phyloP scores from a whole-genome alignment of 805 yeast species.

The Scheffersomyces ergatensis region DNA sequence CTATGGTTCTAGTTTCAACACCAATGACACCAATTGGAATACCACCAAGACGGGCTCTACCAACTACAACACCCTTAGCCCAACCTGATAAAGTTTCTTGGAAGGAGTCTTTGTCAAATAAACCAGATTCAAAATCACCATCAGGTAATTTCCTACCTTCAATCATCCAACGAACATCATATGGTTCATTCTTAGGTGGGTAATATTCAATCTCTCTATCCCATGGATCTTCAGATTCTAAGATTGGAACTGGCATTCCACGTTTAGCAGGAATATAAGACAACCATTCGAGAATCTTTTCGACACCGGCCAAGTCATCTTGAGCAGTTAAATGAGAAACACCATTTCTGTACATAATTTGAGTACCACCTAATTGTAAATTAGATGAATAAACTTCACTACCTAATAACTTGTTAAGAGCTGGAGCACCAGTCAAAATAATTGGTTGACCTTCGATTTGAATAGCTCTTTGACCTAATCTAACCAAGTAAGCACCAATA shows the following conservation, averaged over 20 bases:
- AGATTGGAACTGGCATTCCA: constrained; percentile 85
- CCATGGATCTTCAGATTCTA: constrained; percentile 84
- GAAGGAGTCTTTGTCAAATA: constrained; percentile 91
- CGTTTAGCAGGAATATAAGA: constrained; percentile 91
- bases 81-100: constrained; percentile 96
- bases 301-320: constrained; percentile 95
- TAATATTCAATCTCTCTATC: constrained; percentile 84
- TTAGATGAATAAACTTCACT: constrained; percentile 96
- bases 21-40: constrained; percentile 98
- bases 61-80: constrained; percentile 98
- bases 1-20: constrained; percentile 89
- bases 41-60: constrained; percentile 98
- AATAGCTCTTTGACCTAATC: constrained; percentile 98
- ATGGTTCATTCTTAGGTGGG: constrained; percentile 70
- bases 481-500: constrained; percentile 97
- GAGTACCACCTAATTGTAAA: constrained; percentile 98
- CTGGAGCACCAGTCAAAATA: constrained; percentile 98
- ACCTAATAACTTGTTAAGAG: constrained; percentile 94
- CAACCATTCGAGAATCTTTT: constrained; percentile 92
- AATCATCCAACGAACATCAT: constrained; percentile 94
- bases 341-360: constrained; percentile 97
- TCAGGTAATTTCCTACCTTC: constrained; percentile 72
- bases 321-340: constrained; percentile 96
- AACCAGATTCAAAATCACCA: constrained; percentile 77
- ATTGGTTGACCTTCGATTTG: constrained; percentile 99